Evolutionary conservation across 177 flowering plant species (phyloP).

Genomic region (Vitis hybrid): DNA sequence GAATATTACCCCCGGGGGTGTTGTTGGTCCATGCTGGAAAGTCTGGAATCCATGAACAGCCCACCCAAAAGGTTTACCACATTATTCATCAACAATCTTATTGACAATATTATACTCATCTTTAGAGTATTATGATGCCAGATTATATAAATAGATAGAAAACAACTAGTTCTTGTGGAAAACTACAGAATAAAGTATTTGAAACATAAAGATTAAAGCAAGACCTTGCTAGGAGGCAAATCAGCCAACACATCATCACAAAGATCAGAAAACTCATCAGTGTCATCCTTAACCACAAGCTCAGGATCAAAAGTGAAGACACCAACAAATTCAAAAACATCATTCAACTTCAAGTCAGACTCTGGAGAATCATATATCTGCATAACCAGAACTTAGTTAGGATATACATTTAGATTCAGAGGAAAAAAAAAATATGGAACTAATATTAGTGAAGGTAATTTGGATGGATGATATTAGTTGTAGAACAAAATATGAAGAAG

Average conservation of each 20-base stretch:
- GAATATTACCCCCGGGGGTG: too few species aligned
- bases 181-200: not conserved
- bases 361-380: slow-evolving; percentile 88
- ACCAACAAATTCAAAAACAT: slow-evolving; percentile 90
- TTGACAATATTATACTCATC: too few species aligned
- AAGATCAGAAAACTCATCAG: slow-evolving; percentile 37
- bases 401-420: not conserved
- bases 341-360: slow-evolving; percentile 82
- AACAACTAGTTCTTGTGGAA: not conserved
- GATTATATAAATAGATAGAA: not conserved
- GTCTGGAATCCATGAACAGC: too few species aligned
- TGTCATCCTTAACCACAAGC: slow-evolving; percentile 30
- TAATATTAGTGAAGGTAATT: not conserved
- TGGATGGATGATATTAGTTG: not conserved
- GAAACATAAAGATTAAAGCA: not conserved
- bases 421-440: not conserved
- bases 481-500: not conserved
- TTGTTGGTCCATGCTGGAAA: too few species aligned
- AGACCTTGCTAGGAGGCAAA: slow-evolving; percentile 67
- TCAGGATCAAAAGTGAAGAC: slow-evolving; percentile 74
- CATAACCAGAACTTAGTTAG: slow-evolving; percentile 13
- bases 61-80: too few species aligned
- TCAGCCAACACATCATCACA: slow-evolving; percentile 49
- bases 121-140: too few species aligned
- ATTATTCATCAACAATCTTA: too few species aligned